phyloP scores from a whole-genome alignment of 306 rosid genomes.

The Cucumis cinereus region DNA sequence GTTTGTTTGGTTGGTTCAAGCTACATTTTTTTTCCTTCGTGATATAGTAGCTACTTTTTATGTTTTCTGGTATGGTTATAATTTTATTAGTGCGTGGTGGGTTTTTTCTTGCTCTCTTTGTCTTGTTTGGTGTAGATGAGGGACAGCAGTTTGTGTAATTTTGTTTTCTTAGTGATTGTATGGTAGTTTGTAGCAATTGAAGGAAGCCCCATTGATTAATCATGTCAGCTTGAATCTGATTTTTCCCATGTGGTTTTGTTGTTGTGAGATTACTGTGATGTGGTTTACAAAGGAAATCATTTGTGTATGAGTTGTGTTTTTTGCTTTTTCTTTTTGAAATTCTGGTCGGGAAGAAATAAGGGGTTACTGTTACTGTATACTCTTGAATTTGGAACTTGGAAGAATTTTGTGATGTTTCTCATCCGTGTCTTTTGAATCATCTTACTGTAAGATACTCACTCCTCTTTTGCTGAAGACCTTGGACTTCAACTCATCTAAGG shows the following conservation, averaged over 20 bases:
- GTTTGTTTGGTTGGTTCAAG: not conserved
- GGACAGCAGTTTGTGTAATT: not conserved
- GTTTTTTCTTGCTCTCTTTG: not conserved
- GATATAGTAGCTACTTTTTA: not conserved
- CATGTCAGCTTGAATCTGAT: not conserved
- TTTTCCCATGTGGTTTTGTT: not conserved
- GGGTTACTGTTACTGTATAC: not conserved
- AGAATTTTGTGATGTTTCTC: not conserved
- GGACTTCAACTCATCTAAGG: too few relatives aligned
- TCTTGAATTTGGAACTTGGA: not conserved
- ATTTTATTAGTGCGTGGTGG: not conserved
- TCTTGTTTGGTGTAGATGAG: not conserved
- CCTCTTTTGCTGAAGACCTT: slow-evolving; percentile 13
- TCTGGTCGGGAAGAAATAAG: not conserved
- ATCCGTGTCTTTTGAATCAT: not conserved
- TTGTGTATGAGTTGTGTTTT: not conserved
- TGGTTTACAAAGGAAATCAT: not conserved
- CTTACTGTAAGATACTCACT: not conserved
- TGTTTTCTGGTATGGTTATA: not conserved
- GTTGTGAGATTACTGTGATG: not conserved
- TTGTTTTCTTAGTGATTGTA: not conserved
- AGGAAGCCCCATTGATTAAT: not conserved
- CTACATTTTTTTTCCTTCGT: too few relatives aligned
- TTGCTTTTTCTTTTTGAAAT: not conserved
- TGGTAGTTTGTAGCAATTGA: not conserved